These are phyloP conservation scores for Fomitopsis pulvina DNA, from an alignment of 768 basidiomycete species.

Conservation along the genomic window DNA sequence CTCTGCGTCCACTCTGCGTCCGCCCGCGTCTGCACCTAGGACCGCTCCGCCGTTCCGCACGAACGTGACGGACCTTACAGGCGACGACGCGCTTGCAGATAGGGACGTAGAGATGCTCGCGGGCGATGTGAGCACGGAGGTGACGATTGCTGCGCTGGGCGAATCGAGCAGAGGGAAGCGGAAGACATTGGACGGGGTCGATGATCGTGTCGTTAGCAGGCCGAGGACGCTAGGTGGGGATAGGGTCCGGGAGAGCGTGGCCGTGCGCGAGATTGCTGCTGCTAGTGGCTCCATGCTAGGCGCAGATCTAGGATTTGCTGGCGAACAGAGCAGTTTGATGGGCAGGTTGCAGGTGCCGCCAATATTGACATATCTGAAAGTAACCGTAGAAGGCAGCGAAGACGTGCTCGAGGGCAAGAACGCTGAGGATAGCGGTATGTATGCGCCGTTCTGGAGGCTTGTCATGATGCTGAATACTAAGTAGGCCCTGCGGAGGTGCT, in stretches of 20 bases:
- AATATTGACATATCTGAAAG: slow-evolving; percentile 27
- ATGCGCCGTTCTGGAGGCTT: not conserved
- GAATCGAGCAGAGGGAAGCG: slow-evolving; percentile 39
- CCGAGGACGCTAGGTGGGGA: slow-evolving; percentile 67
- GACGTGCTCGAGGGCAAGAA: slow-evolving; percentile 77
- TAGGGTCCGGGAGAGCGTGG: slow-evolving; percentile 40
- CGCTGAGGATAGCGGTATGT: slow-evolving; percentile 55
- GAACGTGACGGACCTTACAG: slow-evolving; percentile 8
- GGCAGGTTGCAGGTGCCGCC: slow-evolving; percentile 49
- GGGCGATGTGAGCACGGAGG: slow-evolving; percentile 53
- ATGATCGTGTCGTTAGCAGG: slow-evolving; percentile 28
- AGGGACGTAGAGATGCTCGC: slow-evolving; percentile 31
- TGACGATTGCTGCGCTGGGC: slow-evolving; percentile 37
- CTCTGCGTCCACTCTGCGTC: not conserved
- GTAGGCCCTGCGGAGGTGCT: slow-evolving; percentile 64
- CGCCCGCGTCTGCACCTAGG: slow-evolving; percentile 6
- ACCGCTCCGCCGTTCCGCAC: slow-evolving; percentile 7
- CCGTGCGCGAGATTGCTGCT: slow-evolving; percentile 46
- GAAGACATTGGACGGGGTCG: slow-evolving; percentile 32
- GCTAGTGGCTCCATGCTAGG: not conserved
- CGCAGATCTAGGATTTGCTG: slow-evolving; percentile 6
- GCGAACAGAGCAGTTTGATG: slow-evolving; percentile 8
- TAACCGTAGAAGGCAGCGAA: slow-evolving; percentile 57
- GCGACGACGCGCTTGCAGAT: slow-evolving; percentile 33
- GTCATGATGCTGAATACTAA: not conserved